phyloP scores from a whole-genome alignment of 495 filamentous ascomycete genomes.

The Xylaria scruposa region DNA sequence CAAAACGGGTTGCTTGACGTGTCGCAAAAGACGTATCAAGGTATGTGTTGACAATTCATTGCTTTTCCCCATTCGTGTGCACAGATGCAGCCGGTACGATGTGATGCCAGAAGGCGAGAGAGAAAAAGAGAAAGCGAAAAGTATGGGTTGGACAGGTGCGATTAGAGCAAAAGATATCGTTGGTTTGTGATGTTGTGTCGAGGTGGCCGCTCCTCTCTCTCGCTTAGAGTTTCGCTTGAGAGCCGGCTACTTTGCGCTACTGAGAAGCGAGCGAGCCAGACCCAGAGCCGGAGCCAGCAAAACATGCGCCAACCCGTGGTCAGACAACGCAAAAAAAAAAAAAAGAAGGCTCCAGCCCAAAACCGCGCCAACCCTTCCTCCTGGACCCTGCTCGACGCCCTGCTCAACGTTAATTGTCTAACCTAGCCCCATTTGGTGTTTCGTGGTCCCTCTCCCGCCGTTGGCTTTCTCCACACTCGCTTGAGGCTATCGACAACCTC shows the following conservation, averaged over 20 bases:
- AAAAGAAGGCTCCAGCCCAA: conserved; percentile 11
- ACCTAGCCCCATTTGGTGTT: conserved; percentile 28
- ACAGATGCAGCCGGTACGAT: background rate
- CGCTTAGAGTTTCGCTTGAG: conserved; percentile 37
- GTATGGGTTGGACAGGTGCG: conserved; percentile 30
- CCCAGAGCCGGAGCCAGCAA: conserved; percentile 20
- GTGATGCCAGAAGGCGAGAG: conserved; percentile 28
- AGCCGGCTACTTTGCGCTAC: conserved; percentile 38
- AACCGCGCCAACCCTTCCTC: conserved; percentile 13
- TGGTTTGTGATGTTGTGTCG: conserved; percentile 26
- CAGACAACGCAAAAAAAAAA: conserved; percentile 24
- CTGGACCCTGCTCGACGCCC: background rate
- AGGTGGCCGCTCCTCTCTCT: conserved; percentile 30
- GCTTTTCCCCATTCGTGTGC: conserved; percentile 12
- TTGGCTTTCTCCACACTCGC: conserved; percentile 1
- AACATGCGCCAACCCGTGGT: conserved; percentile 28
- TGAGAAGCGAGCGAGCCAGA: conserved; percentile 44
- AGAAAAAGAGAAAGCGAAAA: conserved; percentile 18
- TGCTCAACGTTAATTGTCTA: conserved; percentile 23
- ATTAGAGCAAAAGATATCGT: background rate
- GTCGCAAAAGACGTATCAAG: conserved; percentile 97
- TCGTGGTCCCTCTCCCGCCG: conserved; percentile 20
- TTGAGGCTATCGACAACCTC: conserved; percentile 20
- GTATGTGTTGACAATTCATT: conserved; percentile 61
- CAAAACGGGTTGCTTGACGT: conserved; percentile 97